phyloP scores from a whole-genome alignment of 306 rosid genomes.

The Oxytropis ochrocephala region DNA sequence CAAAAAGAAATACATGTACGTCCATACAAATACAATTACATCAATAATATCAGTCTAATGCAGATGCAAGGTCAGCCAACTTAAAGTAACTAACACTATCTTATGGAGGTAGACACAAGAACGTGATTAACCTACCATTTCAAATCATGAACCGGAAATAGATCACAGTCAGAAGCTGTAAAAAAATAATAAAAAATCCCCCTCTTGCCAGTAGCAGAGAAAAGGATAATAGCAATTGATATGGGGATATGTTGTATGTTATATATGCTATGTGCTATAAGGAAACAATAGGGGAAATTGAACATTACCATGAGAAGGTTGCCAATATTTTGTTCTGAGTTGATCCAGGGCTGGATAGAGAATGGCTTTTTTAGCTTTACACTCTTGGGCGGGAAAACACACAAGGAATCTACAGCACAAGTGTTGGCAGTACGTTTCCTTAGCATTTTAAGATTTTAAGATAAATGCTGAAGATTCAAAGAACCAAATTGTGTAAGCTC shows the following conservation, averaged over 20 bases:
- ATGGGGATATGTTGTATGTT: background rate
- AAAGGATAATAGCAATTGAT: background rate
- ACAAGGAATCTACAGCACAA: slow-evolving; percentile 51
- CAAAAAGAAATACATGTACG: slow-evolving; percentile 1
- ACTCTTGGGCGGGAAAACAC: slow-evolving; percentile 71
- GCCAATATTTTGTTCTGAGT: slow-evolving; percentile 85
- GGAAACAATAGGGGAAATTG: background rate
- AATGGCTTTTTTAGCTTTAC: slow-evolving; percentile 73
- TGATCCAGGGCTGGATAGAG: slow-evolving; percentile 76
- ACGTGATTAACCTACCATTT: background rate
- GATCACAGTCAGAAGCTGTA: background rate
- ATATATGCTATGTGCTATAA: background rate
- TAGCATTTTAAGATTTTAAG: background rate
- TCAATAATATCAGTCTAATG: background rate
- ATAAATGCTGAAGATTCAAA: background rate
- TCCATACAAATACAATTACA: background rate
- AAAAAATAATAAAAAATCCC: background rate
- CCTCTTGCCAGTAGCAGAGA: background rate
- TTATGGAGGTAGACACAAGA: background rate
- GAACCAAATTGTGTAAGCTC: background rate
- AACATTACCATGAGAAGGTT: slow-evolving; percentile 88
- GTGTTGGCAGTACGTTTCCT: slow-evolving; percentile 18
- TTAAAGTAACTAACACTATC: slow-evolving; percentile 6
- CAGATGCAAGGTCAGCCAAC: background rate
- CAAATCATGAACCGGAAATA: background rate